phyloP scores from a whole-genome alignment of 495 filamentous ascomycete species.

The Arthonia radiata region DNA sequence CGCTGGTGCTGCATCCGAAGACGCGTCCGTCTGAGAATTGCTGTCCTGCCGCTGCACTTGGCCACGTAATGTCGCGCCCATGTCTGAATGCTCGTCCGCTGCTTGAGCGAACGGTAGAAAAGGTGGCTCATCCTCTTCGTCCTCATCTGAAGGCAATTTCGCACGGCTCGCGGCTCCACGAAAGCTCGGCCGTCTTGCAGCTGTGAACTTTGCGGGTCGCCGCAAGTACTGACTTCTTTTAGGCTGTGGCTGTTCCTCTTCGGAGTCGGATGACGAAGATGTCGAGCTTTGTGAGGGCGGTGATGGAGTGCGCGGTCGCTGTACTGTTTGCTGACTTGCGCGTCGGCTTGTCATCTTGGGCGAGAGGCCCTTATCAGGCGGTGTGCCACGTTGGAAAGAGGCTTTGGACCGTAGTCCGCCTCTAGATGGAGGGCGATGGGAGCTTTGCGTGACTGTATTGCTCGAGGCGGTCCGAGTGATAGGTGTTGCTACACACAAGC shows the following conservation, averaged over 20 bases:
- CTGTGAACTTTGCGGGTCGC: background rate
- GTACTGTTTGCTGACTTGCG: slow-evolving; percentile 5
- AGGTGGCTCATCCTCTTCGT: slow-evolving; percentile 33
- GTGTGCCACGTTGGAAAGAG: slow-evolving; percentile 2
- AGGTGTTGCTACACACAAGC: too few species aligned
- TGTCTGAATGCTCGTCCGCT: slow-evolving; percentile 1
- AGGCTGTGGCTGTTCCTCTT: background rate
- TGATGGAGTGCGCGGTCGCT: background rate
- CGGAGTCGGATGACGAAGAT: slow-evolving; percentile 2
- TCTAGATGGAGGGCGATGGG: slow-evolving; percentile 3
- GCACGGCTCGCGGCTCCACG: background rate
- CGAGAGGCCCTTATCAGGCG: slow-evolving; percentile 4
- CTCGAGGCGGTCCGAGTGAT: slow-evolving; percentile 24
- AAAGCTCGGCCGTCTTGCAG: background rate
- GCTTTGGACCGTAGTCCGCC: slow-evolving; percentile 4
- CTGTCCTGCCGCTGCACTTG: too few species aligned
- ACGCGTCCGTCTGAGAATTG: too few species aligned
- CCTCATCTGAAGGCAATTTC: slow-evolving; percentile 14
- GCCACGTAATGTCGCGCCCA: too few species aligned
- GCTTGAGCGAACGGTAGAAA: slow-evolving; percentile 39
- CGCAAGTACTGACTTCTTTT: slow-evolving; percentile 1
- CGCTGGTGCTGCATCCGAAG: background rate
- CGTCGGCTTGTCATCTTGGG: slow-evolving; percentile 10
- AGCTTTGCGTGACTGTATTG: slow-evolving; percentile 19
- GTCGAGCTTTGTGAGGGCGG: background rate